These are phyloP conservation scores for Mrakia hoshinonis DNA, from an alignment of 768 basidiomycete species.

Conservation along the genomic window DNA sequence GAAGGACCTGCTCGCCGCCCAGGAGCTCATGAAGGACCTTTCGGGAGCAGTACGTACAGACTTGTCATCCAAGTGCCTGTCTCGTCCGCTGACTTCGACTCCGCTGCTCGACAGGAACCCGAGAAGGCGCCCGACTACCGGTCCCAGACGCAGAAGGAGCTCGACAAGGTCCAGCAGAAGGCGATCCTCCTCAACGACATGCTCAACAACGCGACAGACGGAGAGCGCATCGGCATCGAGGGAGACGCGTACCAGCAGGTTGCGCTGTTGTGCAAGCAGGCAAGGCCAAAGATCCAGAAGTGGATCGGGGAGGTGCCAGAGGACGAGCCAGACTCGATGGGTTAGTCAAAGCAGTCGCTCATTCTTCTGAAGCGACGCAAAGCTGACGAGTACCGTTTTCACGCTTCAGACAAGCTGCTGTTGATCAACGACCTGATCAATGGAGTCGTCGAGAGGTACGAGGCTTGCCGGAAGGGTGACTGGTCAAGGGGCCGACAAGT, in stretches of 20 bases:
- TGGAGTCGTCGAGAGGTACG: constrained; percentile 77
- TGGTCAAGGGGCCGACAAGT: constrained; percentile 48
- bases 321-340: constrained; percentile 80
- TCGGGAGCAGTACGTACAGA: constrained; percentile 60
- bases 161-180: constrained; percentile 89
- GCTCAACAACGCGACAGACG: constrained; percentile 80
- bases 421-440: constrained; percentile 98
- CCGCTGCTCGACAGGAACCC: constrained; percentile 51
- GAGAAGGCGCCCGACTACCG: constrained; percentile 91
- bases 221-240: constrained; percentile 64
- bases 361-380: too few relatives aligned
- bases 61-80: neutral
- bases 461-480: constrained; percentile 88
- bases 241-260: constrained; percentile 98
- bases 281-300: constrained; percentile 90
- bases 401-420: constrained; percentile 68
- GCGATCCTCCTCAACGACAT: constrained; percentile 94
- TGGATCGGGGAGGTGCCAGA: constrained; percentile 92
- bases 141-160: constrained; percentile 74
- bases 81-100: neutral
- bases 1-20: constrained; percentile 84
- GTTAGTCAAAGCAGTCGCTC: constrained; percentile 45
- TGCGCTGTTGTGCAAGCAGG: constrained; percentile 64
- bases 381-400: too few relatives aligned
- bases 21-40: constrained; percentile 92